phyloP scores from a whole-genome alignment of 805 yeast species.

The Kuraishia cidri region DNA sequence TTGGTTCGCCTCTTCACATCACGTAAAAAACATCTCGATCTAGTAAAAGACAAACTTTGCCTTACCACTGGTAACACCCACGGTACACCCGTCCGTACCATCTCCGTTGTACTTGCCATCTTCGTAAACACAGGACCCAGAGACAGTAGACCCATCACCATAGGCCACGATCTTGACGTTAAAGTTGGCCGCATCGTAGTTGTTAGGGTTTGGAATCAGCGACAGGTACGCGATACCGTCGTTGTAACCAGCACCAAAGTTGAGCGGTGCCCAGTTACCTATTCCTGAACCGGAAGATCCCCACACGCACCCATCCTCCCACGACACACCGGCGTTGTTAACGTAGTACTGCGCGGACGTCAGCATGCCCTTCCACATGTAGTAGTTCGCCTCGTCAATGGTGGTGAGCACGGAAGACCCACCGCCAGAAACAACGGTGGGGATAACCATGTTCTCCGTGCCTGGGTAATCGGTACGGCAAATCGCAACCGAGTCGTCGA shows the following conservation, averaged over 20 bases:
- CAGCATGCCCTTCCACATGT: slow-evolving; percentile 50
- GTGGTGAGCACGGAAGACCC: slow-evolving; percentile 42
- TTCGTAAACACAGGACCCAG: slow-evolving; percentile 75
- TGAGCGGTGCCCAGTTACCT: slow-evolving; percentile 79
- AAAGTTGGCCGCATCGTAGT: slow-evolving; percentile 46
- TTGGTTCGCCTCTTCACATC: too few relatives aligned
- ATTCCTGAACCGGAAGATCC: slow-evolving; percentile 47
- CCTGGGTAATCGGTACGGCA: slow-evolving; percentile 82
- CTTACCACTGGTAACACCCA: slow-evolving; percentile 73
- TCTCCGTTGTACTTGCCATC: slow-evolving; percentile 65
- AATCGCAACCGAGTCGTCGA: slow-evolving; percentile 46
- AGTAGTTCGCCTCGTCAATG: slow-evolving; percentile 52
- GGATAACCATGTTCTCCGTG: slow-evolving; percentile 72
- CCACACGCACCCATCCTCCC: slow-evolving; percentile 67
- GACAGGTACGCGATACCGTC: slow-evolving; percentile 58
- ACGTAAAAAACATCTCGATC: too few relatives aligned
- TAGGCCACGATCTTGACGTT: slow-evolving; percentile 74
- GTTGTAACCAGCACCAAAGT: slow-evolving; percentile 67
- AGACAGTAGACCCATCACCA: slow-evolving; percentile 48
- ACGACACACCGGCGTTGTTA: slow-evolving; percentile 67
- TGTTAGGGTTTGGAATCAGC: slow-evolving; percentile 74
- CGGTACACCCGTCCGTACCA: slow-evolving; percentile 88
- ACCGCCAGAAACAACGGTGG: slow-evolving; percentile 54
- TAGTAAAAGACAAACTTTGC: slow-evolving; percentile 76
- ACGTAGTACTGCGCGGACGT: slow-evolving; percentile 73